Evolutionary conservation across 805 yeast species (phyloP).

Genomic region (Cyberlindnera suaveolens): DNA sequence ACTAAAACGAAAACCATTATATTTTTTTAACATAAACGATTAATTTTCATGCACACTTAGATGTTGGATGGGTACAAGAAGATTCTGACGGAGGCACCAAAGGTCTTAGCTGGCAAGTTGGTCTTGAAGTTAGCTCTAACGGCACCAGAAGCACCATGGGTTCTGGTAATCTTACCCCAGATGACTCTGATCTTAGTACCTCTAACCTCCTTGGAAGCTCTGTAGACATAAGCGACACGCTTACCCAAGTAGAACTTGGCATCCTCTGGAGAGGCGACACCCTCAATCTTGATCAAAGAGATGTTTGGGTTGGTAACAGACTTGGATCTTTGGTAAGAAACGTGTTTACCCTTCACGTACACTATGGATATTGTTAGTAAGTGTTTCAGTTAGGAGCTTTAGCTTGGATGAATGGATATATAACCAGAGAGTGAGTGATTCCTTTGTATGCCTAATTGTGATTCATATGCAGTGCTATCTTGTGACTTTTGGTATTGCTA

Average conservation of each 20-base stretch:
- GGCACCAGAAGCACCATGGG: conserved; percentile 98
- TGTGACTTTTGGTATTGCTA: neutral
- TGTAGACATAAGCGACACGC: conserved; percentile 99
- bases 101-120: conserved; percentile 99
- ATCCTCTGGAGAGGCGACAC: conserved; percentile 85
- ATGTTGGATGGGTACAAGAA: conserved; percentile 99
- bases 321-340: conserved; percentile 99
- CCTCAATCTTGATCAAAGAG: conserved; percentile 95
- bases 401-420: no score
- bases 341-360: conserved; percentile 99
- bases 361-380: conserved; percentile 42
- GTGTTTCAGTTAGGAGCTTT: conserved; percentile 7
- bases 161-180: conserved; percentile 99
- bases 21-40: conserved; percentile 13
- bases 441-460: no score
- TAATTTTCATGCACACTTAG: conserved; percentile 41
- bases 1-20: conserved; percentile 11
- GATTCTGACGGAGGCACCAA: conserved; percentile 99
- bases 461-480: no score
- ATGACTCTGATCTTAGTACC: conserved; percentile 99
- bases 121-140: conserved; percentile 99
- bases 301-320: conserved; percentile 96
- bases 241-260: conserved; percentile 99
- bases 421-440: no score
- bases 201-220: conserved; percentile 95